Evolutionary conservation across 2,329 filamentous ascomycete species (phyloP), one percentile per base, ranked within the genome.

Genomic region (Aspergillus ochraceoroseus): DNA sequence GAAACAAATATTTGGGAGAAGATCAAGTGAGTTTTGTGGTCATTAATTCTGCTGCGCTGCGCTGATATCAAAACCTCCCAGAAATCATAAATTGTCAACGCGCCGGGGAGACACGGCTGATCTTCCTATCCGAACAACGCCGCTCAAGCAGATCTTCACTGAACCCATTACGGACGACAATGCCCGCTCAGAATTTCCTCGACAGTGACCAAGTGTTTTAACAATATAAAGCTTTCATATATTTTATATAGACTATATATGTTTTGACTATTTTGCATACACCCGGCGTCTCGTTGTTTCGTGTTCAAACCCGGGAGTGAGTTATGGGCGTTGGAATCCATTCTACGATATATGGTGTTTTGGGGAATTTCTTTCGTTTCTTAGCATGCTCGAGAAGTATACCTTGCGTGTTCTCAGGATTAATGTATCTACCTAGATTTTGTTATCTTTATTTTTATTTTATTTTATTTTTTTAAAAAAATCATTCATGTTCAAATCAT

Each of bases 1-100:
- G 33, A 55, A 2, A 62, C 50, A 17, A 56, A 55, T 35, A 33
- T 55, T 15, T 66, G 62, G 62, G 59, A 63, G 13, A 36, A 42
- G 9, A 37, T 46, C 3, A 42, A 37, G 47, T 49, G 23, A 48
- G 51, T 46, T 8, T 15, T 31, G 8, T 9, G 20, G 8, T n/a
- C 15, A n/a, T n/a, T 29, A 15, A 7, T 19, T n/a, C 14, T 20
- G 1, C 5, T 1, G 9, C 14, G 17, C 5, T 23, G 11, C 19
- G 13, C 29, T 38, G 19, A 43, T 38, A 7, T 25, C 12, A 8
- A 17, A 12, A 1, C 27, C n/a, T 4, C 32, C 7, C 26, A 51
- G 44, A 17, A 27, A 26, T 27, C 19, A 20, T 22, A 44, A 41
- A 32, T 8, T 45, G 23, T 25, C 41, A 17, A 32, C 41, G 7